phyloP scores from a whole-genome alignment of 306 rosid species.

The Lathyrus oleraceus region DNA sequence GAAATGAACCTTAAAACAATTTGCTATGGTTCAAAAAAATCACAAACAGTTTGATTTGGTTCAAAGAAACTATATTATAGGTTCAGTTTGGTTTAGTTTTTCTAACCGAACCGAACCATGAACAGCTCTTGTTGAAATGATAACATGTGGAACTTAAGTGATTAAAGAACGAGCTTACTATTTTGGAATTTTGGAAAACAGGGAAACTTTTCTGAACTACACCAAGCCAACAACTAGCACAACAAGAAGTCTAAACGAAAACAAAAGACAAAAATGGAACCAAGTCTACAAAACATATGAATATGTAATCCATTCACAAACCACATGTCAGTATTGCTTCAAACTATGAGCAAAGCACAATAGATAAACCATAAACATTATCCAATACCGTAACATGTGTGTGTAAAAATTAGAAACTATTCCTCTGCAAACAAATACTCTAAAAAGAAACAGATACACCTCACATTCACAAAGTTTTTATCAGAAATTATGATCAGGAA shows the following conservation, averaged over 20 bases:
- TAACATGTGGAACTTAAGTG: no score
- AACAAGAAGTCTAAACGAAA: neutral
- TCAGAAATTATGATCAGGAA: constrained; percentile 31
- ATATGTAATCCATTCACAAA: neutral
- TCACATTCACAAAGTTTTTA: constrained; percentile 4
- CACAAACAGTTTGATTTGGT: no score
- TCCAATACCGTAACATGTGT: neutral
- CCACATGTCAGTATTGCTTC: constrained; percentile 4
- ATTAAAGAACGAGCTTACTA: no score
- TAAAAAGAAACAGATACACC: constrained; percentile 3
- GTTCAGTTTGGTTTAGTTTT: no score
- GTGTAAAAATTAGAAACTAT: constrained; percentile 16
- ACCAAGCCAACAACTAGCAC: constrained; percentile 9
- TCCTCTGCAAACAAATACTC: constrained; percentile 19
- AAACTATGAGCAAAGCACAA: constrained; percentile 13
- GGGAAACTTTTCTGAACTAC: constrained; percentile 1
- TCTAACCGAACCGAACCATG: no score
- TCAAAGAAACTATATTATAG: no score
- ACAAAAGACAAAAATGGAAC: neutral
- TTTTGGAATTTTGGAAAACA: neutral
- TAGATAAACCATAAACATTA: constrained; percentile 11
- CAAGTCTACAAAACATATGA: neutral
- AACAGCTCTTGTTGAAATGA: no score
- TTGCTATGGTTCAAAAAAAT: no score
- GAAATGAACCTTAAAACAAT: no score